phyloP scores from a whole-genome alignment of 805 yeast genomes.

The Yarrowia sp. region DNA sequence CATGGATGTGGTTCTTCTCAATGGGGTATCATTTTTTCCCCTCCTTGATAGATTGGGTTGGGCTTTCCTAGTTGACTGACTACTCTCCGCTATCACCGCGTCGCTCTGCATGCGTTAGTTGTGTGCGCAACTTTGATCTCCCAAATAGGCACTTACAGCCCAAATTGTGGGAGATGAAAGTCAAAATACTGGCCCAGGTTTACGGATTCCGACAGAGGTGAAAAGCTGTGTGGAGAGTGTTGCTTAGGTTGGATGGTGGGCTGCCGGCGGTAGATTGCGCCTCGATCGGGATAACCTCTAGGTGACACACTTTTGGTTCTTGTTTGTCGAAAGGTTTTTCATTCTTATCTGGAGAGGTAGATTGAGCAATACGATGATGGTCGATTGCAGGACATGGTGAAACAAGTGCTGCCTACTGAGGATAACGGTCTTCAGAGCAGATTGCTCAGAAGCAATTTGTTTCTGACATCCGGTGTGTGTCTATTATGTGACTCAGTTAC shows the following conservation, averaged over 20 bases:
- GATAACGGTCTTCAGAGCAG: no score
- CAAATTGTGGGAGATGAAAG: conserved; percentile 39
- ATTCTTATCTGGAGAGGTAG: not conserved
- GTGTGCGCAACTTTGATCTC: conserved; percentile 50
- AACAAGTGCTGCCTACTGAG: no score
- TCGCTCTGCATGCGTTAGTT: conserved; percentile 42
- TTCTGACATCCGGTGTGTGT: no score
- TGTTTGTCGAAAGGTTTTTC: not conserved
- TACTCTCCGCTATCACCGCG: not conserved
- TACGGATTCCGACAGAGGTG: not conserved
- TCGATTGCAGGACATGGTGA: no score
- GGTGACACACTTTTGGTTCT: not conserved
- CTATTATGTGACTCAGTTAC: no score
- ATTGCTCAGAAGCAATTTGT: no score
- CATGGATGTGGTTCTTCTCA: no score
- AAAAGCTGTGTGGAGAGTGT: not conserved
- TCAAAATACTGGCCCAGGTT: not conserved
- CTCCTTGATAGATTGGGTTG: not conserved
- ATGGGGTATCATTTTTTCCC: no score
- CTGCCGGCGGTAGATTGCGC: not conserved
- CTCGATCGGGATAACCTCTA: not conserved
- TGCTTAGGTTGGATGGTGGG: not conserved
- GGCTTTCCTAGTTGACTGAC: not conserved
- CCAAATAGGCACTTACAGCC: conserved; percentile 48
- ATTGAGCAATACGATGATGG: not conserved